These are phyloP conservation scores for Bauhinia variegata DNA, from an alignment of 306 rosid species.

Conservation along the genomic window DNA sequence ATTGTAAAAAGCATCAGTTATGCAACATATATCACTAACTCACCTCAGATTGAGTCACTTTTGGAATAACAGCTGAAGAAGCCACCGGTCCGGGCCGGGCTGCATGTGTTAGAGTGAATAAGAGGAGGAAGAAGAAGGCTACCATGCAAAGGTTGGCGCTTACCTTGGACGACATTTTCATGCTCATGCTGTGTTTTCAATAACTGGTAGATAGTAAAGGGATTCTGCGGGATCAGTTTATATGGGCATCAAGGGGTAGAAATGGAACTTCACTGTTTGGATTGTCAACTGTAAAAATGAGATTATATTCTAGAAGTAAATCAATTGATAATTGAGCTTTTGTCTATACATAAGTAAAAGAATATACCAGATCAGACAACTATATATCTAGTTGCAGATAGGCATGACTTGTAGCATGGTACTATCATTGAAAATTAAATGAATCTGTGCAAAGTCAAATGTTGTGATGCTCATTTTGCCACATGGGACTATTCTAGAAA, in stretches of 20 bases:
- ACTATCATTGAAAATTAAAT: too few species aligned
- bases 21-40: background rate
- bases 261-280: slow-evolving; percentile 36
- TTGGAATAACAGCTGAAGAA: slow-evolving; percentile 32
- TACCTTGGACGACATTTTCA: slow-evolving; percentile 53
- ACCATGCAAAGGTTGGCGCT: slow-evolving; percentile 41
- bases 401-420: background rate
- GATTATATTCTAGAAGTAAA: too few species aligned
- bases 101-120: slow-evolving; percentile 39
- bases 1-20: slow-evolving; percentile 6
- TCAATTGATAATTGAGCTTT: too few species aligned
- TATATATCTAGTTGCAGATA: background rate
- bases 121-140: slow-evolving; percentile 39
- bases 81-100: slow-evolving; percentile 33
- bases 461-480: too few species aligned
- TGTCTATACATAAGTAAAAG: too few species aligned
- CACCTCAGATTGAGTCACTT: slow-evolving; percentile 44
- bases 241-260: slow-evolving; percentile 36
- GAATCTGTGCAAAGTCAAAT: too few species aligned
- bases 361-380: too few species aligned
- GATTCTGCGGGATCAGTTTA: slow-evolving; percentile 40
- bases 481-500: too few species aligned
- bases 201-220: slow-evolving; percentile 4
- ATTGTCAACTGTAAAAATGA: background rate
- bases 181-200: slow-evolving; percentile 26